Evolutionary conservation across 1,284 basidiomycete species (phyloP), one percentile per base, ranked within the genome.

Genomic region (Microbotryomycetes sp.): DNA sequence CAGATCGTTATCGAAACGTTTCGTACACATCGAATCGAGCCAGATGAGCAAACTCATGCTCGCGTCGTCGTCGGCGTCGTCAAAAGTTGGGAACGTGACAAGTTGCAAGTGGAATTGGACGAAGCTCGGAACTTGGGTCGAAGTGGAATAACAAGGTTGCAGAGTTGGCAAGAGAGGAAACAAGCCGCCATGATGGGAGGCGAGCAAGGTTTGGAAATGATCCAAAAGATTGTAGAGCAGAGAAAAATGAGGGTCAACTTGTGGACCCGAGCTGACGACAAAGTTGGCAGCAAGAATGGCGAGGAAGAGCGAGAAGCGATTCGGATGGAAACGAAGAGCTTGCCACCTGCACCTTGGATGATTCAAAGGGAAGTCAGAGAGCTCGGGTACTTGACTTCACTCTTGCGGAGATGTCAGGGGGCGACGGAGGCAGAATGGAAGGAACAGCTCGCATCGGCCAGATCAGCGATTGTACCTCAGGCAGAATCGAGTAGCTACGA

Each of bases 51-150:
- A 18, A 68, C 67, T 31, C 67, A 68, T 31, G 54, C 46, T 7
- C 51, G 18, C 13, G 67, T 68, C 46, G 64, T 68, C 13, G n/a
- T 64, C 7, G 64, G 64, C 4, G 48, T 68, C 45, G 59, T 66
- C 13, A 56, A 46, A 27, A 23, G 47, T 1, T 68, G 67, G 67
- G 59, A 66, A 45, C 54, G 52, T 23, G 64, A 61, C 18, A 56
- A 55, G 28, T 23, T 65, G 5, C 15, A n/a, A 1, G 28, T 9
- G 3, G 29, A 16, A 16, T 47, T 56, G 15, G 29, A 26, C 35
- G 35, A 41, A 41, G 35, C 35, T 18, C 11, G 18, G 35, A 18
- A 18, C 9, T 41, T 41, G 35, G 9, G 9, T 41, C 11, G 18
- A 9, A 41, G 18, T 18, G n/a, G n/a, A n/a, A n/a, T n/a, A n/a